Evolutionary conservation across 164 flowering plant species (phyloP), one percentile per base, ranked within the genome.

Genomic region (Nymphaea thermarum): DNA sequence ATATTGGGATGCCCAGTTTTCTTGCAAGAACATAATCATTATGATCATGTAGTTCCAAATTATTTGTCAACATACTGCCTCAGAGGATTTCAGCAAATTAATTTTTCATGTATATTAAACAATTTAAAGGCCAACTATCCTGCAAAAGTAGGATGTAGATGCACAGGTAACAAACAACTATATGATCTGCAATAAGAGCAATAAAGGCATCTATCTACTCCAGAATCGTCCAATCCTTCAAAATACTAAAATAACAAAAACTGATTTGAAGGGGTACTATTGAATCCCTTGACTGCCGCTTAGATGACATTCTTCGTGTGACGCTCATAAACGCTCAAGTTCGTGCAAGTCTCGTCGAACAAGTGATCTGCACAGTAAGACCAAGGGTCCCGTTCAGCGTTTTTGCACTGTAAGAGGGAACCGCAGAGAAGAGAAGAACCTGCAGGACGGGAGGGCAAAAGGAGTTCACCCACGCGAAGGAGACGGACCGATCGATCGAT

Each of bases 31-130:
- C 83, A 71, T 91, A 93, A 70, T 93, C 98, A 76, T 85, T 93
- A 72, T 91, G 97, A 87, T 93, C 98, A 85, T 91, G 98, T 11
- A 78, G 98, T 93, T 62, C 98, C 98, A 79, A 93, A 93, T 43
- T 89, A 97, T 77, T 82, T 91, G 77, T 93, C 98, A 44, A 93
- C 98, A 82, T 83, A 78, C 98, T 93, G 87, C 73, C 71, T 16
- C 10, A 8, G 10, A 10, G 12, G 16, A 55, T 55, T 1, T 55
- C 60, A 55, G 60, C 10, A 75, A 61, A 77, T 62, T 60, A 53
- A 25, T 25, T 25, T 25, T 25, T 25, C 36, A 25, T 25, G 36
- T 25, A 25, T 25, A 25, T 25, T 25, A 25, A 25, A 25, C 36
- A 25, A 25, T 25, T 25, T 25, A 25, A 25, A 25, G 36, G 36